Base-by-base conservation (phyloP, 192 early-diverging fungal species). In the Geranomyces michiganensis region DNA sequence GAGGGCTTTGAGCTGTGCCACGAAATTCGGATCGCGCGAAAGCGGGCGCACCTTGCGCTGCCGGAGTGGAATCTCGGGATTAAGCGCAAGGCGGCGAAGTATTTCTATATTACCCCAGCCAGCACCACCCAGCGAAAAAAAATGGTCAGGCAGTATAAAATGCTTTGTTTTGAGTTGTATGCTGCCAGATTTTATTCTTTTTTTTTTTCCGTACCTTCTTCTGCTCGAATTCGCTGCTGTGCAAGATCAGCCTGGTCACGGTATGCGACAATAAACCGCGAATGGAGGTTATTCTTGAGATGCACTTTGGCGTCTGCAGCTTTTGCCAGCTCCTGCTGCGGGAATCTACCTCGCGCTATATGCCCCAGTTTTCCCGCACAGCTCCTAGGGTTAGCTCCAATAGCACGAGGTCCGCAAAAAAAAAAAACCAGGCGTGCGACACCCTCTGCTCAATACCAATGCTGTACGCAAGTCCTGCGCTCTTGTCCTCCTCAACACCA, bases 1-100 rank as follows among this genome's bases (percentile, higher is more conserved):
- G 51, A 53, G 51, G 15, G 51, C 51, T 53, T 53, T 53, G 51
- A 53, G n/a, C 15, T 53, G 51, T 6, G 51, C 51, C 7, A 53
- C 51, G 24, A 53, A 53, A 17, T n/a, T 53, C 17, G 51, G 51
- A n/a, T 53, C 51, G 15, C 51, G 51, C 4, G 51, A 8, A 3
- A 53, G 6, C 3, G n/a, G 51, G 7, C 51, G 51, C 7, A 53
- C 17, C 15, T 53, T 53, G 51, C 51, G 51, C 24, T 53, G 51
- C 19, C 15, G 51, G 24, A 53, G 51, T 15, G 51, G 51, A 17
- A 53, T 53, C 24, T 53, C 51, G 19, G 51, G 51, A 26, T 53
- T 53, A 17, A 53, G 51, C 51, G 51, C 51, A 7, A 53, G 3
- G n/a, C 24, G 51, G n/a, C 51, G 51, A 26, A 53, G 51, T 9